Evolutionary conservation across 2,329 filamentous ascomycete species (phyloP).

Genomic region (Parastagonospora avenae): DNA sequence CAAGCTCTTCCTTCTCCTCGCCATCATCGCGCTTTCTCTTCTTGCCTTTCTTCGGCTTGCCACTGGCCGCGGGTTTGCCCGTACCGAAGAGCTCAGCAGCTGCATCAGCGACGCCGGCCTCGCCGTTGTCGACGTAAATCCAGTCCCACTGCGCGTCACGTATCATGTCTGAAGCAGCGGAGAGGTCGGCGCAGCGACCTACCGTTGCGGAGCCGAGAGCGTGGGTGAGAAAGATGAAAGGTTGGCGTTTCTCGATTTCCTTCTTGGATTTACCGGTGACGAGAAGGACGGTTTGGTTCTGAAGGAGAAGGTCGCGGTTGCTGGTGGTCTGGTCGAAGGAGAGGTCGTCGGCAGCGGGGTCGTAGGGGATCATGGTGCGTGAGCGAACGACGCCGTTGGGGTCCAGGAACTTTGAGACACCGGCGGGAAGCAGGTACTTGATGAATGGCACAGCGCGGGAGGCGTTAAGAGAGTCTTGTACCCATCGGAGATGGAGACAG

Average conservation of each 20-base stretch:
- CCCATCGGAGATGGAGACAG: constrained; percentile 82
- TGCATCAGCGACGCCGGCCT: constrained; percentile 60
- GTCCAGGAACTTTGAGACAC: constrained; percentile 75
- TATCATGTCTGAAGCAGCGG: constrained; percentile 67
- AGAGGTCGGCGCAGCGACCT: constrained; percentile 66
- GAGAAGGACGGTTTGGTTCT: constrained; percentile 70
- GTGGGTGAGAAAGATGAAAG: constrained; percentile 80
- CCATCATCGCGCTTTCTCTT: constrained; percentile 53
- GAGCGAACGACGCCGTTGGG: constrained; percentile 72
- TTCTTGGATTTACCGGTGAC: constrained; percentile 68
- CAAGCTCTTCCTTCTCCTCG: constrained; percentile 26
- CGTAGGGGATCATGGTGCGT: constrained; percentile 65
- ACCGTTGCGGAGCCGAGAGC: constrained; percentile 75
- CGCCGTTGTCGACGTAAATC: constrained; percentile 79
- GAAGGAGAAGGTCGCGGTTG: constrained; percentile 65
- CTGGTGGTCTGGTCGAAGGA: constrained; percentile 35
- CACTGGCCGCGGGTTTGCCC: constrained; percentile 12
- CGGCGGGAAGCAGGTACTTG: constrained; percentile 83
- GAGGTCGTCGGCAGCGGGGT: constrained; percentile 59
- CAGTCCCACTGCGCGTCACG: constrained; percentile 70
- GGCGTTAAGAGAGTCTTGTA: constrained; percentile 71
- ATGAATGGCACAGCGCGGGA: constrained; percentile 72
- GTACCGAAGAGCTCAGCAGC: constrained; percentile 56
- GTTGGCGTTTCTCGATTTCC: constrained; percentile 68
- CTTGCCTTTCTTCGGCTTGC: constrained; percentile 40